phyloP scores from a whole-genome alignment of 805 yeast genomes.

The Kurtzmaniella fragi region DNA sequence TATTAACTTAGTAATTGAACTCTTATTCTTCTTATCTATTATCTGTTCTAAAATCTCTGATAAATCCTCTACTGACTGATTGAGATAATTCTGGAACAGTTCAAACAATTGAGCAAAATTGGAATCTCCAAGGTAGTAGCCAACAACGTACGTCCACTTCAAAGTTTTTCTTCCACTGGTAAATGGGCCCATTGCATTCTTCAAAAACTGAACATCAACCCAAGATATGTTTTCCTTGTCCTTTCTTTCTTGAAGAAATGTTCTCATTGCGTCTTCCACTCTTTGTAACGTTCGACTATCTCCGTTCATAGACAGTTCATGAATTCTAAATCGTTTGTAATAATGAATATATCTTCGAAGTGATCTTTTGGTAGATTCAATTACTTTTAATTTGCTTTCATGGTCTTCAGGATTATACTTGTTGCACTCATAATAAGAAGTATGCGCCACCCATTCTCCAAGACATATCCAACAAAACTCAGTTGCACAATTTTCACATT shows the following conservation, averaged over 20 bases:
- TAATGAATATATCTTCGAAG: slow-evolving; percentile 68
- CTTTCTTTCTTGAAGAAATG: slow-evolving; percentile 50
- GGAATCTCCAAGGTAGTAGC: slow-evolving; percentile 55
- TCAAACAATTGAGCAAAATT: slow-evolving; percentile 62
- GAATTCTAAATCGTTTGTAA: slow-evolving; percentile 68
- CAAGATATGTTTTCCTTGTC: slow-evolving; percentile 45
- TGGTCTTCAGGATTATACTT: slow-evolving; percentile 33
- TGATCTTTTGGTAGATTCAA: slow-evolving; percentile 41
- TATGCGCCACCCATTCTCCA: slow-evolving; percentile 71
- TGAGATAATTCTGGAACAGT: slow-evolving; percentile 60
- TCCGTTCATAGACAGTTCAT: slow-evolving; percentile 68
- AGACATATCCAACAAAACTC: slow-evolving; percentile 95
- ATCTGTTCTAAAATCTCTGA: slow-evolving; percentile 53
- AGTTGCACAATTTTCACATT: slow-evolving; percentile 67
- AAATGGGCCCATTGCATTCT: slow-evolving; percentile 63
- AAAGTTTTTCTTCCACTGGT: slow-evolving; percentile 67
- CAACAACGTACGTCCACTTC: slow-evolving; percentile 88
- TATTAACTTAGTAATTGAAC: slow-evolving; percentile 19
- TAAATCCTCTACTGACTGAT: slow-evolving; percentile 63
- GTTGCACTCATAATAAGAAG: slow-evolving; percentile 64
- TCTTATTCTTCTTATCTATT: slow-evolving; percentile 20
- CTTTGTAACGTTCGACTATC: slow-evolving; percentile 61
- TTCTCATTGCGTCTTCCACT: slow-evolving; percentile 59
- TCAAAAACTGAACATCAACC: slow-evolving; percentile 82
- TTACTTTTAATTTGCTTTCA: slow-evolving; percentile 35